Evolutionary conservation across 2,329 filamentous ascomycete species (phyloP).

Genomic region (Talaromyces sp.): DNA sequence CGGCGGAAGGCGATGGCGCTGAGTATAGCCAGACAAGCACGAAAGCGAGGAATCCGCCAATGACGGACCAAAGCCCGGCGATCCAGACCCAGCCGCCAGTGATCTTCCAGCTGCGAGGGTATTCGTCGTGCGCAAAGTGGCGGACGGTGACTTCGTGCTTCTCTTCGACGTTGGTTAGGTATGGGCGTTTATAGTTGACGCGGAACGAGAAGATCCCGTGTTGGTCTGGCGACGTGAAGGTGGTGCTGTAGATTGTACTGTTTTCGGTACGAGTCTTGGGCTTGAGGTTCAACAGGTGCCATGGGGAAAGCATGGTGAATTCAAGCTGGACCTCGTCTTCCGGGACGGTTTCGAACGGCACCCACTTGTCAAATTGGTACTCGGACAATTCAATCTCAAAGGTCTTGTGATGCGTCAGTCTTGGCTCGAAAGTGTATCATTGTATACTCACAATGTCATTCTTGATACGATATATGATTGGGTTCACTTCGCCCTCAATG

Average conservation of each 20-base stretch:
- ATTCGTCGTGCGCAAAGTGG: constrained; percentile 97
- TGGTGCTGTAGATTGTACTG: constrained; percentile 65
- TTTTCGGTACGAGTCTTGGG: constrained; percentile 56
- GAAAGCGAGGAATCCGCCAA: constrained; percentile 79
- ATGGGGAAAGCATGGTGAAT: constrained; percentile 97
- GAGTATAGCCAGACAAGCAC: constrained; percentile 83
- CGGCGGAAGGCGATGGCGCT: constrained; percentile 43
- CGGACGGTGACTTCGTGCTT: constrained; percentile 92
- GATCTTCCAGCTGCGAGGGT: constrained; percentile 84
- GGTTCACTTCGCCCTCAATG: constrained; percentile 56
- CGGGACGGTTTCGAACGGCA: constrained; percentile 64
- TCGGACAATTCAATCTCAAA: constrained; percentile 88
- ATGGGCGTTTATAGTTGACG: constrained; percentile 94
- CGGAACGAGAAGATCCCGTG: constrained; percentile 99
- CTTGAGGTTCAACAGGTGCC: constrained; percentile 76
- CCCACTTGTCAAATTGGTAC: constrained; percentile 68
- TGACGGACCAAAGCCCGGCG: constrained; percentile 75
- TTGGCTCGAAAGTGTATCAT: too few species aligned
- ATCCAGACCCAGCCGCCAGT: constrained; percentile 94
- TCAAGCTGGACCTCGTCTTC: constrained; percentile 83
- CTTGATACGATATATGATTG: constrained; percentile 89
- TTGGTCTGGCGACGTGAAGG: constrained; percentile 86
- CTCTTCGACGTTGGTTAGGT: constrained; percentile 83
- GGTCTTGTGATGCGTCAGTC: constrained; percentile 46
- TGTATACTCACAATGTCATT: constrained; percentile 73